These are phyloP conservation scores for Talaromyces sp. DNA, from an alignment of 2,329 filamentous ascomycete species.

Conservation along the genomic window DNA sequence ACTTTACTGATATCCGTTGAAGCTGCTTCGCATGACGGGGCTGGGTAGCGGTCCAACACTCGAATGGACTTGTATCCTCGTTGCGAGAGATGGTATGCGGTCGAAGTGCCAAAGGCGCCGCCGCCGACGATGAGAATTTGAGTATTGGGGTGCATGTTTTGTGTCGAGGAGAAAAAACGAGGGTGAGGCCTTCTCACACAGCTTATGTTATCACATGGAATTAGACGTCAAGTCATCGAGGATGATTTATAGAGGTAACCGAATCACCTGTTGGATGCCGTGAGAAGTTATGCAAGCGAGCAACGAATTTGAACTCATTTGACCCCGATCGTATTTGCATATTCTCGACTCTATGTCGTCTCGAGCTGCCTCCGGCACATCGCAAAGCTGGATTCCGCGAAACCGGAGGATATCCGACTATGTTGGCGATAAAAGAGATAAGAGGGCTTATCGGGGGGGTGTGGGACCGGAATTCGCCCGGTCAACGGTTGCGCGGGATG, in stretches of 20 bases:
- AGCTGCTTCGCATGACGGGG: constrained; percentile 50
- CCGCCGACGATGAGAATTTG: constrained; percentile 54
- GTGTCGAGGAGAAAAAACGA: background rate
- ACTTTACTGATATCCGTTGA: constrained; percentile 72
- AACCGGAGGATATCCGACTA: background rate
- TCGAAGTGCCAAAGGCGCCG: constrained; percentile 61
- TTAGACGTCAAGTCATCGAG: background rate
- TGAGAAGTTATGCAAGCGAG: background rate
- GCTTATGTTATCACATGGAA: background rate
- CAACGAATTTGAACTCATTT: background rate
- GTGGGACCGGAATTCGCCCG: background rate
- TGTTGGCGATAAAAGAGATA: background rate
- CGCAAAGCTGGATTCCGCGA: background rate
- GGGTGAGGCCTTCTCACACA: background rate
- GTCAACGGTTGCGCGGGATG: background rate
- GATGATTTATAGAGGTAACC: background rate
- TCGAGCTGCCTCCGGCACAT: background rate
- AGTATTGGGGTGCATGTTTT: constrained; percentile 6
- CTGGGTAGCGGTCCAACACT: constrained; percentile 52
- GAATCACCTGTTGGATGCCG: background rate
- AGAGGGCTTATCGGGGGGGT: background rate
- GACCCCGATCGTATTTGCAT: background rate
- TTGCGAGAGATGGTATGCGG: constrained; percentile 56
- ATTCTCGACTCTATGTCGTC: background rate
- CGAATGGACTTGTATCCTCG: constrained; percentile 46